These are phyloP conservation scores for Solanum etuberosum DNA, from an alignment of 257 asterid genomes.

Conservation along the genomic window DNA sequence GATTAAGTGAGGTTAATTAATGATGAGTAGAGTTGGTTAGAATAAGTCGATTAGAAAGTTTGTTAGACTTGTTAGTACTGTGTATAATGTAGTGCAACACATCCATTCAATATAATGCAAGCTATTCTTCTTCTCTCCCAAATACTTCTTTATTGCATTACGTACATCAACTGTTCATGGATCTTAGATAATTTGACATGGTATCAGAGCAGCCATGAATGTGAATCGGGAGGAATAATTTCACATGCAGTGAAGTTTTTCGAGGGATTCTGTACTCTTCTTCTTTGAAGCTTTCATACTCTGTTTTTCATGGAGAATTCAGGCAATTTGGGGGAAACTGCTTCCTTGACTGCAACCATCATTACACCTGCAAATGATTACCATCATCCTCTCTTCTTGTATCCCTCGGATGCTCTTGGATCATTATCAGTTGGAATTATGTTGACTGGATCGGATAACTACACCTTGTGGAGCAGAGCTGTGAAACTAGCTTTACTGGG, in stretches of 20 bases:
- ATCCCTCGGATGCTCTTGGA: background rate
- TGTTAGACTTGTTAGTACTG: background rate
- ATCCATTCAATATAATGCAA: background rate
- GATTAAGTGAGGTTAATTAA: background rate
- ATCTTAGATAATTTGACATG: background rate
- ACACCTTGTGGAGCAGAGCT: background rate
- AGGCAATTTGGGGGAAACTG: too few species aligned
- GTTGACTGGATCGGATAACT: background rate
- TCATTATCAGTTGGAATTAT: background rate
- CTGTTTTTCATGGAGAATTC: too few species aligned
- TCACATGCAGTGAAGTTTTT: background rate
- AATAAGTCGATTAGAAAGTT: too few species aligned
- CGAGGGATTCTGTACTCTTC: too few species aligned
- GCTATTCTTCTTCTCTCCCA: background rate
- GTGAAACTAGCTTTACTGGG: background rate
- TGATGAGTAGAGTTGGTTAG: too few species aligned
- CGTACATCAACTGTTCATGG: too few species aligned
- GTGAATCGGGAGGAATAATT: background rate
- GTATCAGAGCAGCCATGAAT: background rate
- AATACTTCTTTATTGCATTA: background rate
- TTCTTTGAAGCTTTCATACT: too few species aligned
- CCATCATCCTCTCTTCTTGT: background rate
- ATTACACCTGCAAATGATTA: background rate
- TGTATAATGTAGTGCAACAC: background rate
- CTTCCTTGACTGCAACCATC: background rate